Percentiles rank a stretch among this genome's conserved stretches.
phyloP scores from a whole-genome alignment of 2,329 filamentous ascomycete genomes.

The Sphaerulina populicola region DNA sequence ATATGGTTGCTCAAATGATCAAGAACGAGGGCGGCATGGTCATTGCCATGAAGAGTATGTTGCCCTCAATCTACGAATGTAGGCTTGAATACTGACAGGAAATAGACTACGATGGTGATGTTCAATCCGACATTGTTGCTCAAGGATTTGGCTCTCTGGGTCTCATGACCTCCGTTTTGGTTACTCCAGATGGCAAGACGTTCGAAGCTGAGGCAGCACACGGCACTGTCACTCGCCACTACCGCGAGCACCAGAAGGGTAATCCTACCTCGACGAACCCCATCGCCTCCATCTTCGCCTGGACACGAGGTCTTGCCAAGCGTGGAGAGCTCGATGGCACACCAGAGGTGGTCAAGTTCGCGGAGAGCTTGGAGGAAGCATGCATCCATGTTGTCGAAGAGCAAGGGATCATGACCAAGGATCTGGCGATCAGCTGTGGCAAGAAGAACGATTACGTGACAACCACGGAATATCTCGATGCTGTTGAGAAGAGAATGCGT shows the following conservation, averaged over 20 bases:
- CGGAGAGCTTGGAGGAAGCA: conserved; percentile 82
- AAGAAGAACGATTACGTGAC: conserved; percentile 87
- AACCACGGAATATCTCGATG: conserved; percentile 81
- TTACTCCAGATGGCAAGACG: conserved; percentile 92
- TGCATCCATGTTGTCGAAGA: conserved; percentile 90
- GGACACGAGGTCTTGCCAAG: conserved; percentile 90
- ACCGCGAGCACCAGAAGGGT: conserved; percentile 97
- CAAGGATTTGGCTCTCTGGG: conserved; percentile 97
- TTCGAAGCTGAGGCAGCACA: conserved; percentile 97
- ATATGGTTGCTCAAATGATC: conserved; percentile 99
- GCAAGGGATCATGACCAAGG: conserved; percentile 98
- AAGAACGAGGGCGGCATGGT: conserved; percentile 95
- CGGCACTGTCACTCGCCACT: conserved; percentile 96
- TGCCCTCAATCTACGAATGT: neutral
- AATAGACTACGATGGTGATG: conserved; percentile 93
- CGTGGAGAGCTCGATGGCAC: conserved; percentile 86
- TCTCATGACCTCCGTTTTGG: conserved; percentile 95
- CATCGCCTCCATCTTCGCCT: conserved; percentile 97
- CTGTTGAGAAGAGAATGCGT: conserved; percentile 86
- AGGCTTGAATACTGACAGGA: conserved; percentile 16
- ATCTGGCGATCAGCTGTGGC: conserved; percentile 88
- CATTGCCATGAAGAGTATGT: conserved; percentile 94
- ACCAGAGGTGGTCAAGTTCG: conserved; percentile 85
- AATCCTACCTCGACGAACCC: conserved; percentile 96
- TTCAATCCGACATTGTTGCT: conserved; percentile 95